These are phyloP conservation scores for Pythium sukuiense DNA, from an alignment of 352 stramenopile species.

Conservation along the genomic window DNA sequence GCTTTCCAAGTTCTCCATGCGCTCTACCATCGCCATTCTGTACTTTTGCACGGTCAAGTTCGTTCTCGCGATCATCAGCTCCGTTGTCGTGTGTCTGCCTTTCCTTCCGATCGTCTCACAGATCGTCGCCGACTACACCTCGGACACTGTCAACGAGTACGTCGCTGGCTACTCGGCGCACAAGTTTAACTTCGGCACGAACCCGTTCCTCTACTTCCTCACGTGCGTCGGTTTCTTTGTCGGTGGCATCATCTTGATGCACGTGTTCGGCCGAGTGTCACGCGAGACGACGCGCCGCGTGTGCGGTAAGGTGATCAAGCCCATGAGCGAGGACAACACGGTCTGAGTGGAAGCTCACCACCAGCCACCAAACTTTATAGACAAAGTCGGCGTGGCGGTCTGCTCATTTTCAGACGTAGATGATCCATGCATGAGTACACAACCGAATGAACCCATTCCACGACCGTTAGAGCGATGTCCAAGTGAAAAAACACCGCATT, in stretches of 20 bases:
- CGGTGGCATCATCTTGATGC: constrained; percentile 28
- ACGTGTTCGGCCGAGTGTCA: constrained; percentile 29
- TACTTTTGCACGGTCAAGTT: constrained; percentile 55
- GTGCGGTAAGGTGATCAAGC: constrained; percentile 22
- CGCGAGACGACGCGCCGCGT: constrained; percentile 23
- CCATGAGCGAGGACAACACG: constrained; percentile 6
- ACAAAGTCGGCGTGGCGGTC: background rate
- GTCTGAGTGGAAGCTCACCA: background rate
- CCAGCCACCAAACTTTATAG: background rate
- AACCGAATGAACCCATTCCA: constrained; percentile 6
- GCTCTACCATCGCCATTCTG: constrained; percentile 33
- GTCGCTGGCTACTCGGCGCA: constrained; percentile 24
- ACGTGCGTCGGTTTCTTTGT: constrained; percentile 28
- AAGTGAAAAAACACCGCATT: too few species aligned
- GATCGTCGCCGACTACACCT: constrained; percentile 30
- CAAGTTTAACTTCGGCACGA: constrained; percentile 35
- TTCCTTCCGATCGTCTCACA: constrained; percentile 34
- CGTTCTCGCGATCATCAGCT: constrained; percentile 34
- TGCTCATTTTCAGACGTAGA: background rate
- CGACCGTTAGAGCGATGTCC: too few species aligned
- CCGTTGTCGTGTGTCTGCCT: constrained; percentile 29
- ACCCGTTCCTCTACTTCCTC: constrained; percentile 32
- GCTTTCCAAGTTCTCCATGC: constrained; percentile 21
- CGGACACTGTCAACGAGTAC: constrained; percentile 19
- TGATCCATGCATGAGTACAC: background rate